These are phyloP conservation scores for Fusarium albidum DNA, from an alignment of 2,329 filamentous ascomycete genomes.

Conservation along the genomic window DNA sequence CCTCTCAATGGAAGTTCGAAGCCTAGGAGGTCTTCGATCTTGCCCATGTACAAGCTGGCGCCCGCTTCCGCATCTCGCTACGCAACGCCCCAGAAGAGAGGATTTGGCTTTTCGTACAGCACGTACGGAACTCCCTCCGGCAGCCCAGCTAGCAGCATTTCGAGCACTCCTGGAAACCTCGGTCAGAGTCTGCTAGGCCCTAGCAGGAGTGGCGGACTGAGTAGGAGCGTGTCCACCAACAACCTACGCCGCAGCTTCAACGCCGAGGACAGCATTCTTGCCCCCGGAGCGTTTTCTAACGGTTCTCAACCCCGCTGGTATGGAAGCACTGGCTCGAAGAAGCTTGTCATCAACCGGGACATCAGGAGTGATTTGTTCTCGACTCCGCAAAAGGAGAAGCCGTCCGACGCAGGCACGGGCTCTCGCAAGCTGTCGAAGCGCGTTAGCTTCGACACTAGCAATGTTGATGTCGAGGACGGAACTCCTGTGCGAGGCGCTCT, in stretches of 20 bases:
- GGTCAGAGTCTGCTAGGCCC: constrained; percentile 71
- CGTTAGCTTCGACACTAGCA: constrained; percentile 87
- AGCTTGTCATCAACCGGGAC: constrained; percentile 89
- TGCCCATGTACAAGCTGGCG: constrained; percentile 89
- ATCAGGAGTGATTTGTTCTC: constrained; percentile 78
- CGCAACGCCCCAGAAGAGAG: constrained; percentile 83
- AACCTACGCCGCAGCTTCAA: constrained; percentile 85
- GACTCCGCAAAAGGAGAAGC: constrained; percentile 64
- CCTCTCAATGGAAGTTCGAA: constrained; percentile 81
- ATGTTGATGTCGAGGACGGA: constrained; percentile 47
- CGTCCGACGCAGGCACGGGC: constrained; percentile 48
- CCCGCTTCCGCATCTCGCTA: constrained; percentile 81
- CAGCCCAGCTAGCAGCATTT: constrained; percentile 69
- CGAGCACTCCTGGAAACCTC: constrained; percentile 73
- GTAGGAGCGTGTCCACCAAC: constrained; percentile 88
- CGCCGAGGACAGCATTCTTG: constrained; percentile 84
- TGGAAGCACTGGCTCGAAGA: constrained; percentile 79
- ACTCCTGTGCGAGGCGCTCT: constrained; percentile 46
- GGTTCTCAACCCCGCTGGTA: constrained; percentile 70
- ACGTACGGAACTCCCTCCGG: constrained; percentile 84
- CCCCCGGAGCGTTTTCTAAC: constrained; percentile 84
- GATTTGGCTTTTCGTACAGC: constrained; percentile 93
- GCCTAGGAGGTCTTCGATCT: constrained; percentile 78
- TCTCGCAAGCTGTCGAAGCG: constrained; percentile 76
- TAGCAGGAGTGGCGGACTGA: constrained; percentile 75